Base-by-base conservation (phyloP, 2,329 filamentous ascomycete species). In the Pseudogymnoascus sp. region DNA sequence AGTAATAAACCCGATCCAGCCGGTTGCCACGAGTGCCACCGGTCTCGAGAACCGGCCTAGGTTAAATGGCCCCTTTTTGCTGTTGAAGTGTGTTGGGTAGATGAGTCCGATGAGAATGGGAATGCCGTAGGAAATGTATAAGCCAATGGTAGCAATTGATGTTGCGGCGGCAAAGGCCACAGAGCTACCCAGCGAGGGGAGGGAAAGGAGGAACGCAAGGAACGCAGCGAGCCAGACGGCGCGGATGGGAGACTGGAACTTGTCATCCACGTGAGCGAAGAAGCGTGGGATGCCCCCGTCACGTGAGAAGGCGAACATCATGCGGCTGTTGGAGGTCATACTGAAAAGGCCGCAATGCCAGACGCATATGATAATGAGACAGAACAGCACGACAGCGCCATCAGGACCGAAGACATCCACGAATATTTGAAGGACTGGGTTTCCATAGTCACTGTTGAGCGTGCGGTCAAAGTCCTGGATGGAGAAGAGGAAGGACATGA, bases 321-420 rank as follows among this genome's bases (percentile, higher is more conserved):
- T 85, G 25, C 82, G 76, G 40, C 77, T 80, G 68, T 84, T 84
- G 60, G 76, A 79, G 0, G 82, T 85, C 75, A 86, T 76, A 60
- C 77, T 80, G 69, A 86, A 85, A 0, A 85, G 75, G 0, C 83
- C 83, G 64, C 82, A 84, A 69, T 85, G 83, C 83, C 83, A 86
- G 3, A 85, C 80, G 63, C 83, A 85, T 34, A 85, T 73, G 67
- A 85, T 84, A 65, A 85, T 77, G 12, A 85, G 72, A 0, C 74
- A 77, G 72, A 85, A 84, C 5, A 85, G 69, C 1, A 76, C 82
- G 7, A 85, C 77, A 0, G 82, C 83, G 3, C 83, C 82, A 56
- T 81, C 73, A 63, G 82, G 77, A 3, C 82, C 82, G 64, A 83
- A 82, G 2, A 84, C 71, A 67, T 85, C 83, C 12, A 85, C 76